Percentiles rank a stretch among this genome's conserved stretches.
Conservation (phyloP, 805 yeast species). For the Pichia phayaonensis region DNA sequence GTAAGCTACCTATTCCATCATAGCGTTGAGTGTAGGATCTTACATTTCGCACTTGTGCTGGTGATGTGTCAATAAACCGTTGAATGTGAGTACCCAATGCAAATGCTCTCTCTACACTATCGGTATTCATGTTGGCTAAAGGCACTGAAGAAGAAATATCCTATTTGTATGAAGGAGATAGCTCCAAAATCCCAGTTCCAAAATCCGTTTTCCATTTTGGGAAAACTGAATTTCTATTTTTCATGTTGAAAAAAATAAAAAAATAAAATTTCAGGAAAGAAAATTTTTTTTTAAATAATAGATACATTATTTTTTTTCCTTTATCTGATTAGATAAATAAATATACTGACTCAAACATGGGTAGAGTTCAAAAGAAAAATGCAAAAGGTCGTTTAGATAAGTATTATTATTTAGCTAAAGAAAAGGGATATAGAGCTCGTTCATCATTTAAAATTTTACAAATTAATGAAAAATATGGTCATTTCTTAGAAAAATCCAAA, state of each 20-base stretch:
- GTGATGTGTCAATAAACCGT: neutral
- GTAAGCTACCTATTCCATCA: neutral
- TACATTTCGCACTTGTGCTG: neutral
- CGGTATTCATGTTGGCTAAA: neutral
- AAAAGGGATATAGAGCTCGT: slow-evolving; percentile 98
- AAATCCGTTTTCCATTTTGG: neutral
- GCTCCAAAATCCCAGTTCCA: too few relatives aligned
- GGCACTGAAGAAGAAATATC: too few relatives aligned
- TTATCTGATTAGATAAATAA: neutral
- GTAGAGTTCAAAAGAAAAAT: slow-evolving; percentile 88
- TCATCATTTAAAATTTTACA: slow-evolving; percentile 94
- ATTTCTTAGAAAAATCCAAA: slow-evolving; percentile 86
- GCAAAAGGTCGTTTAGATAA: slow-evolving; percentile 99
- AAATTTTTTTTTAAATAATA: neutral
- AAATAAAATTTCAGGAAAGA: neutral
- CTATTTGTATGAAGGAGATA: too few relatives aligned
- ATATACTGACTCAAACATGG: slow-evolving; percentile 17
- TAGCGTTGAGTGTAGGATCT: neutral
- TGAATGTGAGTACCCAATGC: neutral
- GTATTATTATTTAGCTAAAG: slow-evolving; percentile 93
- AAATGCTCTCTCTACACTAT: neutral
- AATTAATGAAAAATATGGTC: slow-evolving; percentile 94
- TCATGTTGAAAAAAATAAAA: neutral
- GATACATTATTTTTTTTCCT: neutral
- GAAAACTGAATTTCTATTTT: neutral